phyloP scores from a whole-genome alignment of 768 basidiomycete species.

The Auricularia sp. region DNA sequence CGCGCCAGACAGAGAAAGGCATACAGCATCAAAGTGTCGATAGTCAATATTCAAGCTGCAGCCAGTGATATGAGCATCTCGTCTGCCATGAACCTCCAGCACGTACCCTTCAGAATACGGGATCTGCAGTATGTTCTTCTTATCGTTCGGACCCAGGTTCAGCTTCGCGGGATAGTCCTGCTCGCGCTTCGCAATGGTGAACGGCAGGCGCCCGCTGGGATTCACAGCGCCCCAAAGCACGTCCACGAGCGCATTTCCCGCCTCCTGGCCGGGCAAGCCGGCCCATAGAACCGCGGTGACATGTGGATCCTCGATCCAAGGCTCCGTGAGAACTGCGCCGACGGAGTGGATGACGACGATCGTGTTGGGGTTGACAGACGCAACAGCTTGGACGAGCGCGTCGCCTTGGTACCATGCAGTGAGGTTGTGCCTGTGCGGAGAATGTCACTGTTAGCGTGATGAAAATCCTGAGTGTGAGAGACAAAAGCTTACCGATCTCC shows the following conservation, averaged over 20 bases:
- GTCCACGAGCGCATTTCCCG: conserved; percentile 59
- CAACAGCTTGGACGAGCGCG: conserved; percentile 57
- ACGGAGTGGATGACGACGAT: conserved; percentile 30
- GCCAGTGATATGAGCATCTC: too few relatives aligned
- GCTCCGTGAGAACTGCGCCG: conserved; percentile 19
- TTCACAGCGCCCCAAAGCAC: conserved; percentile 62
- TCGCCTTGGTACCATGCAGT: conserved; percentile 71
- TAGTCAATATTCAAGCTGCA: conserved; percentile 16
- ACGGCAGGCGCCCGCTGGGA: conserved; percentile 62
- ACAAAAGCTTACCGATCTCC: neutral
- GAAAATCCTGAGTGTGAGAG: neutral
- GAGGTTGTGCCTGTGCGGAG: conserved; percentile 56
- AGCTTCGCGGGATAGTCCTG: conserved; percentile 50
- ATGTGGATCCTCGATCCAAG: conserved; percentile 29
- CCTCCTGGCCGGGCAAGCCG: conserved; percentile 52
- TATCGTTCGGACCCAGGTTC: conserved; percentile 22
- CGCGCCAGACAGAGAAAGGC: too few relatives aligned
- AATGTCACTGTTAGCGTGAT: neutral
- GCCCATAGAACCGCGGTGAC: conserved; percentile 45
- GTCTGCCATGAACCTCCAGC: neutral
- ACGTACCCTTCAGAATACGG: conserved; percentile 46
- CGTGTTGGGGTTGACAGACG: conserved; percentile 36
- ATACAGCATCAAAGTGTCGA: conserved; percentile 43
- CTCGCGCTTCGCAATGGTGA: conserved; percentile 60
- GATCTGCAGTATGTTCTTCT: conserved; percentile 27